Percentiles rank a stretch among this genome's conserved stretches.
phyloP scores from a whole-genome alignment of 1,284 basidiomycete genomes.

The Moesziomyces sp. region DNA sequence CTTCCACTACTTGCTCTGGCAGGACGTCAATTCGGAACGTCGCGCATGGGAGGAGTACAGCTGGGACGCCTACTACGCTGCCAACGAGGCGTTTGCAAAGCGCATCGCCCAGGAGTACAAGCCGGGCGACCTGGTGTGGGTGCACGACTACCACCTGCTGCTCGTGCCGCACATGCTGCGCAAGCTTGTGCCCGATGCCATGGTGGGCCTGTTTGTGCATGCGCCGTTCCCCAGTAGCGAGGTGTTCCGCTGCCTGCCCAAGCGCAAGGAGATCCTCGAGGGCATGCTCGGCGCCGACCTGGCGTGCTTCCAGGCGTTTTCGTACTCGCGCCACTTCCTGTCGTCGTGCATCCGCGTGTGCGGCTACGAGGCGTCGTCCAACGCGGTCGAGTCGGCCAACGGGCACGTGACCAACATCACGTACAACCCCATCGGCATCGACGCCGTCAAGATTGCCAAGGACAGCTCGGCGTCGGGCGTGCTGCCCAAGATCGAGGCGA shows the following conservation, averaged over 20 bases:
- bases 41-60: slow-evolving; percentile 76
- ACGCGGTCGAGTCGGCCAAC: slow-evolving; percentile 85
- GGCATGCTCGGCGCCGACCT: slow-evolving; percentile 98
- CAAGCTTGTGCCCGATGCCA: slow-evolving; percentile 78
- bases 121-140: slow-evolving; percentile 82
- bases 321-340: slow-evolving; percentile 93
- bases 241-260: slow-evolving; percentile 89
- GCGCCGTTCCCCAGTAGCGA: slow-evolving; percentile 97
- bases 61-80: slow-evolving; percentile 85
- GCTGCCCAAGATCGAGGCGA: slow-evolving; percentile 85
- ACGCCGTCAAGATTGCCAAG: slow-evolving; percentile 85
- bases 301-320: slow-evolving; percentile 95
- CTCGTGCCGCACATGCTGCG: slow-evolving; percentile 88
- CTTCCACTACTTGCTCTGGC: slow-evolving; percentile 98
- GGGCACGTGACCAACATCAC: slow-evolving; percentile 86
- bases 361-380: slow-evolving; percentile 86
- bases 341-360: slow-evolving; percentile 95
- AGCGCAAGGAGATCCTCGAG: slow-evolving; percentile 89
- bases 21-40: slow-evolving; percentile 76
- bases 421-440: slow-evolving; percentile 97
- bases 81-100: slow-evolving; percentile 86
- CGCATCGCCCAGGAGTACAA: slow-evolving; percentile 80
- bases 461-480: slow-evolving; percentile 86
- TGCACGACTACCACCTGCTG: slow-evolving; percentile 81
- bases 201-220: slow-evolving; percentile 91